Base-by-base conservation (phyloP, 2,329 filamentous ascomycete genomes). In the Xylariaceae sp. region DNA sequence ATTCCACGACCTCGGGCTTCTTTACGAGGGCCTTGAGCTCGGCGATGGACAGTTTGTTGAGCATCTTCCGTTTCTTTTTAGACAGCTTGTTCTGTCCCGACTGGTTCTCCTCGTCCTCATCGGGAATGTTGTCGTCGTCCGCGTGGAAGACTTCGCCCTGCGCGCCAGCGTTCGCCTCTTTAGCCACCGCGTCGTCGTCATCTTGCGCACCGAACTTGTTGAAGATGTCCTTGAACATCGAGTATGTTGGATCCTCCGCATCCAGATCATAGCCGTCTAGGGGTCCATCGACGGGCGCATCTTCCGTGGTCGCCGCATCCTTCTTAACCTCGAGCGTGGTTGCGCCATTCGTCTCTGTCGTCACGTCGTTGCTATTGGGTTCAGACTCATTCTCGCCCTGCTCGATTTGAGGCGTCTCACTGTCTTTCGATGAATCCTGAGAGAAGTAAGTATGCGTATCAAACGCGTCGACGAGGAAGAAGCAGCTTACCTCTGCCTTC, bases 1-100 rank as follows among this genome's bases (percentile, higher is more conserved):
- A 97, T 70, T 99, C 94, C 4, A 99, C 93, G 8, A 96, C 85
- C 74, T 99, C 94, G 2, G 94, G 94, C 67, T 92, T 93, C 68
- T 82, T 84, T 61, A 97, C 94, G 57, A 96, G 78, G 4, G 93
- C 90, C 76, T 99, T 99, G 64, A 99, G 83, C 75, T 97, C 92
- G 53, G 94, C 94, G 61, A 99, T 90, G 5, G 93, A 96, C 37
- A 97, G 80, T 75, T 95, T 96, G 77, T 89, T 95, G 72, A 92
- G 81, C 76, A 89, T 86, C 78, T 97, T 99, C 66, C 89, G 84
- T 76, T 95, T 93, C 80, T 96, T 97, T 77, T 97, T 97, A 35
- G 92, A 97, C 30, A 97, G 74, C 68, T 89, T 93, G 7, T 84
- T 80, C 67, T 82, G 82, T 2, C 77, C 78, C 8, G 78, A 77